phyloP scores from a whole-genome alignment of 2,329 filamentous ascomycete species.

The Penicillium occitanis region DNA sequence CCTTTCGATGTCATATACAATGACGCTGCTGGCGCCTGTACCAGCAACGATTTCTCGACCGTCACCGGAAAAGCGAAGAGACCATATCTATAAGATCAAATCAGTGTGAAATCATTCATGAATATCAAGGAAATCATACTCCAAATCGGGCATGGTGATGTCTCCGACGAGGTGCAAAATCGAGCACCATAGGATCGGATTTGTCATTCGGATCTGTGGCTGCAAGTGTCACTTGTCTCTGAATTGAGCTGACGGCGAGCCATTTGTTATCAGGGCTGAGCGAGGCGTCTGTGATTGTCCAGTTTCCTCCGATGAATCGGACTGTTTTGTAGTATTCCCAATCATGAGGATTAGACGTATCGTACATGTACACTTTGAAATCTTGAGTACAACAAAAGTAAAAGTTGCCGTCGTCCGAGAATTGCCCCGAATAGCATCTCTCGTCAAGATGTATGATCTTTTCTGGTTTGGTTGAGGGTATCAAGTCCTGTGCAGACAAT shows the following conservation, averaged over 20 bases:
- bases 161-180: conserved; percentile 60
- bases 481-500: conserved; percentile 63
- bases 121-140: conserved; percentile 33
- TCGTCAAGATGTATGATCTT: conserved; percentile 84
- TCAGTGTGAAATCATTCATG: conserved; percentile 22
- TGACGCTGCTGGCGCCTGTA: conserved; percentile 73
- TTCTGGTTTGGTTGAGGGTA: conserved; percentile 75
- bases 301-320: conserved; percentile 74
- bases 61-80: conserved; percentile 87
- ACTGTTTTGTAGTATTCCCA: conserved; percentile 97
- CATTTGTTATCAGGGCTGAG: conserved; percentile 89
- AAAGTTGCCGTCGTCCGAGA: conserved; percentile 95
- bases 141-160: conserved; percentile 45
- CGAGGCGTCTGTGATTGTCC: conserved; percentile 94
- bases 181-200: conserved; percentile 76
- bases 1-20: conserved; percentile 90
- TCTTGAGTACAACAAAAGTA: conserved; percentile 92
- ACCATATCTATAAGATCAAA: conserved; percentile 66
- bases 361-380: conserved; percentile 94
- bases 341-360: conserved; percentile 90
- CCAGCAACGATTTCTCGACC: conserved; percentile 88
- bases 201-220: conserved; percentile 80
- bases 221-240: conserved; percentile 78
- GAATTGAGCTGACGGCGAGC: conserved; percentile 87
- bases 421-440: conserved; percentile 91